Conservation (phyloP, 2,329 filamentous ascomycete species). For the Aspergillus fumigatus region DNA sequence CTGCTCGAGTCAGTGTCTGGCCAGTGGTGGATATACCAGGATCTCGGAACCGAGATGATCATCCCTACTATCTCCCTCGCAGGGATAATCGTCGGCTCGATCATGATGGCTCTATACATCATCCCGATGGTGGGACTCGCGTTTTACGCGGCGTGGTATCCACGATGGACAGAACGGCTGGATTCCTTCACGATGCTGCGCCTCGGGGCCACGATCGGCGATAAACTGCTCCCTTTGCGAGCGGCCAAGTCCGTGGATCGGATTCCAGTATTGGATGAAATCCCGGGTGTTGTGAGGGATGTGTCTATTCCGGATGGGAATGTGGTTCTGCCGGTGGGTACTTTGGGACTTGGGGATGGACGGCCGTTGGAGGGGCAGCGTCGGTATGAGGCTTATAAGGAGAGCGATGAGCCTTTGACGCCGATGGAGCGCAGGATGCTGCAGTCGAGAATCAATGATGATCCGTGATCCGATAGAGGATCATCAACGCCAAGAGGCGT, state of each 20-base stretch:
- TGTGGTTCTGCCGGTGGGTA: not conserved
- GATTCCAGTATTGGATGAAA: not conserved
- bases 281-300: not conserved
- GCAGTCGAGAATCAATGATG: not conserved
- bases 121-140: conserved; percentile 9
- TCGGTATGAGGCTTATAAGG: not conserved
- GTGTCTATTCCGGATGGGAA: not conserved
- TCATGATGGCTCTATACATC: conserved; percentile 10
- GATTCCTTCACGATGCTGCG: conserved; percentile 20
- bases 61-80: conserved; percentile 3
- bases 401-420: not conserved
- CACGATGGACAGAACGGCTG: conserved; percentile 14
- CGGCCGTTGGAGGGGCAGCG: not conserved
- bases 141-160: conserved; percentile 9
- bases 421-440: not conserved
- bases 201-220: conserved; percentile 10
- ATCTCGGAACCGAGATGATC: conserved; percentile 2
- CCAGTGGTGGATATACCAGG: not conserved
- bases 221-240: not conserved
- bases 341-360: not conserved
- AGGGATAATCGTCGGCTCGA: conserved; percentile 8
- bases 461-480: not conserved
- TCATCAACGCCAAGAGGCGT: not conserved
- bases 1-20: not conserved
- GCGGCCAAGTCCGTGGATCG: not conserved